A percentile compares a stretch with the other conserved stretches of the same genome.
phyloP scores from a whole-genome alignment of 1,139 yeast species.

The Kurtzmaniella quercitrusa region DNA sequence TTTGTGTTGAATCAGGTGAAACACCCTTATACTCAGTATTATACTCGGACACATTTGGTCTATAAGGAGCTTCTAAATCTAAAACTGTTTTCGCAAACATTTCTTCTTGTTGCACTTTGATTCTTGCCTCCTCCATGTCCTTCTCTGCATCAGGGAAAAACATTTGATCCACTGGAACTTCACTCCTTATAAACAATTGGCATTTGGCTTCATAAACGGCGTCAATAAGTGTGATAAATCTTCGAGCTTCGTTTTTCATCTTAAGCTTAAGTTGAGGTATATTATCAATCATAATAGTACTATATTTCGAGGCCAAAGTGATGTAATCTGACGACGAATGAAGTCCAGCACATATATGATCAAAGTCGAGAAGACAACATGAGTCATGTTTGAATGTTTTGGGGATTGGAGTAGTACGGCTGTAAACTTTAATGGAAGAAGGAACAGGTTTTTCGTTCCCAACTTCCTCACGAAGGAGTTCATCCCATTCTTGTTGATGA shows the following conservation, averaged over 20 bases:
- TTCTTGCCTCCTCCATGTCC: slow-evolving; percentile 12
- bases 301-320: slow-evolving; percentile 57
- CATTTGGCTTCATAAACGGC: slow-evolving; percentile 68
- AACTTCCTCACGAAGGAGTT: slow-evolving; percentile 18
- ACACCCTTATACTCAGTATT: slow-evolving; percentile 31
- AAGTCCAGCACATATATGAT: slow-evolving; percentile 53
- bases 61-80: slow-evolving; percentile 58
- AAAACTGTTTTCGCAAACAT: slow-evolving; percentile 64
- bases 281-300: slow-evolving; percentile 53
- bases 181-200: slow-evolving; percentile 49
- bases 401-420: slow-evolving; percentile 48
- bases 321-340: slow-evolving; percentile 69
- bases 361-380: slow-evolving; percentile 49
- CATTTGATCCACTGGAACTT: slow-evolving; percentile 45
- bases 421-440: slow-evolving; percentile 48
- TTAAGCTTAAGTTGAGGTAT: slow-evolving; percentile 58
- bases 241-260: slow-evolving; percentile 65
- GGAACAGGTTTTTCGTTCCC: slow-evolving; percentile 19
- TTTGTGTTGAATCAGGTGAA: slow-evolving; percentile 3
- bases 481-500: slow-evolving; percentile 35
- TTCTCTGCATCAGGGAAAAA: slow-evolving; percentile 54
- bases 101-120: slow-evolving; percentile 60
- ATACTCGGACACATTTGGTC: slow-evolving; percentile 67
- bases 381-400: slow-evolving; percentile 31
- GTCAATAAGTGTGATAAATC: slow-evolving; percentile 63